Evolutionary conservation across 2,329 filamentous ascomycete species (phyloP).

Genomic region (Botryotinia narcissicola): DNA sequence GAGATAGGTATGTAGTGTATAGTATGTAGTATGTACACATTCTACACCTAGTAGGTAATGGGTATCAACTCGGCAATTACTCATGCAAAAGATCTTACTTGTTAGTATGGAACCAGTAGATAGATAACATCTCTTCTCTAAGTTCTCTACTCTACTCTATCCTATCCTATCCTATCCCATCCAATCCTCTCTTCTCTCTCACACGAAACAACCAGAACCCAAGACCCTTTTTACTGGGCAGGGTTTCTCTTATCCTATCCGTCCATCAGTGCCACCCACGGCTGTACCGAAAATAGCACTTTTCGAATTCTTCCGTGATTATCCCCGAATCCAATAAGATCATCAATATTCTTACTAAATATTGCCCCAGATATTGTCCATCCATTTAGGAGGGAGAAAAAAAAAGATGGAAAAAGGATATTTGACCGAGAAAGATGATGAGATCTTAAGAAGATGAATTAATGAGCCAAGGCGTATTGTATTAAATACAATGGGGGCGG

Average conservation of each 20-base stretch:
- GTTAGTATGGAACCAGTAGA: neutral
- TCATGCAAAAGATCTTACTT: neutral
- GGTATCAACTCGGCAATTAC: neutral
- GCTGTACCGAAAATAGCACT: neutral
- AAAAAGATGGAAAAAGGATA: neutral
- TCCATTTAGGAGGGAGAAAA: neutral
- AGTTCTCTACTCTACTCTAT: neutral
- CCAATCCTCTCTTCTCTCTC: neutral
- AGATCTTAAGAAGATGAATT: neutral
- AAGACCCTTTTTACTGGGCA: neutral
- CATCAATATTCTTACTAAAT: neutral
- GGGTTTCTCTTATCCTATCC: neutral
- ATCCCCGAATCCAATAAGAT: neutral
- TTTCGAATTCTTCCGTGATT: neutral
- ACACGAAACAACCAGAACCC: neutral
- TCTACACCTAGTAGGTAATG: neutral
- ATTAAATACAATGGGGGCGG: neutral
- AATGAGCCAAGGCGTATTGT: neutral
- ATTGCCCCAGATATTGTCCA: neutral
- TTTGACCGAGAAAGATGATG: neutral
- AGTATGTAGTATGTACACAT: neutral
- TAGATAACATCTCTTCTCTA: neutral
- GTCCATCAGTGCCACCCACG: slow-evolving; percentile 2
- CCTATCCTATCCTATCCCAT: neutral
- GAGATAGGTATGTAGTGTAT: no score